Evolutionary conservation across 1,284 basidiomycete species (phyloP), one percentile per base, ranked within the genome.

Genomic region (Volvariella surrecta): DNA sequence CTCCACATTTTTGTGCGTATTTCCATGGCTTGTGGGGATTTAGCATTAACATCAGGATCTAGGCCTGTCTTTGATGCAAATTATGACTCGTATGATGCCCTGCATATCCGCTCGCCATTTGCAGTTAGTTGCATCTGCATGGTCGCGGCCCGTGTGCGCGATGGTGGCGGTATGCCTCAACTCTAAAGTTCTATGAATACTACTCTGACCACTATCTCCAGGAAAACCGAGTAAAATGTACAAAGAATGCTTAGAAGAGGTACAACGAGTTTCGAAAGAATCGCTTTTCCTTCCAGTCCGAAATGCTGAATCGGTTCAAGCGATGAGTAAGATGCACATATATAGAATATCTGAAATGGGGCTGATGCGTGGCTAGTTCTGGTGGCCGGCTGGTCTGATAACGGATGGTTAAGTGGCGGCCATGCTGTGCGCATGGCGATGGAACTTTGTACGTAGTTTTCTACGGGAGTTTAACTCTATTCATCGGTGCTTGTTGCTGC

Each of bases 371-470:
- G 45, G 46, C 44, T 50, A 90, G 88, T 91, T 44, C 70, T 93
- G 40, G 79, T 93, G 11, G 85, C 90, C 18, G 89, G 89, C 4
- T 94, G 90, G 84, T 89, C 86, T 10, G 88, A 92, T 52, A 88
- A 89, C 52, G 90, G 89, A 1, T 95, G 91, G 91, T 63, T 94
- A 18, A 87, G 86, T 51, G 88, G 89, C 4, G 89, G 89, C 3
- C 90, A 94, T 63, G 91, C 91, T 13, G 89, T 94, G 13, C 76
- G 91, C 44, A 92, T 95, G 89, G 91, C 89, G 16, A 79, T 93
- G 67, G 91, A 95, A 57, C 71, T 93, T 45, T 85, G 85, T 85
- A 56, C 61, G 80, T 61, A 15, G 45, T 53, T 19, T 48, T 40
- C 13, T 9, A n/a, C n/a, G n/a, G n/a, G n/a, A n/a, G n/a, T 16